Conservation (phyloP, 495 filamentous ascomycete genomes). For the Aspergillus hancockii region DNA sequence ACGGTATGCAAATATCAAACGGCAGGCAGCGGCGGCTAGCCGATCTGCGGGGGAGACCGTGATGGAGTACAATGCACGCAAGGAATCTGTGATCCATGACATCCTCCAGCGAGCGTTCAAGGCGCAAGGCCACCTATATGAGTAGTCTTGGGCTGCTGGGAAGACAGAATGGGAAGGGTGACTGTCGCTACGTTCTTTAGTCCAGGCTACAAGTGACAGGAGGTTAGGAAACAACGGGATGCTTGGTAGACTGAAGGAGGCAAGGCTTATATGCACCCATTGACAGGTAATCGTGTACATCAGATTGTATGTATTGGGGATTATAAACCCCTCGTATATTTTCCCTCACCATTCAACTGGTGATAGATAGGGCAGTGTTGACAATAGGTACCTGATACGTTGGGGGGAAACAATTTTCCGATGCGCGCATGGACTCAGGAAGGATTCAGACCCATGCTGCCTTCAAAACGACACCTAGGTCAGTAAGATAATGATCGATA, state of each 20-base stretch:
- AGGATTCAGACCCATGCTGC: neutral
- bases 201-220: neutral
- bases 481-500: no score
- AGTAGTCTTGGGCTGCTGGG: neutral
- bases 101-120: conserved; percentile 37
- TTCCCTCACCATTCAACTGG: neutral
- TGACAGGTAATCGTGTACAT: neutral
- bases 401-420: neutral
- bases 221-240: neutral
- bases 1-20: conserved; percentile 41
- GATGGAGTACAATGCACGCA: conserved; percentile 41
- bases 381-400: neutral
- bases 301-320: neutral
- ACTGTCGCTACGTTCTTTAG: neutral
- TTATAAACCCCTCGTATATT: neutral
- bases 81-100: conserved; percentile 38
- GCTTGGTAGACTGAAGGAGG: no score
- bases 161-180: neutral
- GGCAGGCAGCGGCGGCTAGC: conserved; percentile 33
- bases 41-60: conserved; percentile 31
- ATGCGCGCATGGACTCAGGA: neutral
- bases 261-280: no score
- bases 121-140: conserved; percentile 13
- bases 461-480: neutral
- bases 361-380: neutral